phyloP scores from a whole-genome alignment of 2,329 filamentous ascomycete genomes.

The Pseudogymnoascus sp. region DNA sequence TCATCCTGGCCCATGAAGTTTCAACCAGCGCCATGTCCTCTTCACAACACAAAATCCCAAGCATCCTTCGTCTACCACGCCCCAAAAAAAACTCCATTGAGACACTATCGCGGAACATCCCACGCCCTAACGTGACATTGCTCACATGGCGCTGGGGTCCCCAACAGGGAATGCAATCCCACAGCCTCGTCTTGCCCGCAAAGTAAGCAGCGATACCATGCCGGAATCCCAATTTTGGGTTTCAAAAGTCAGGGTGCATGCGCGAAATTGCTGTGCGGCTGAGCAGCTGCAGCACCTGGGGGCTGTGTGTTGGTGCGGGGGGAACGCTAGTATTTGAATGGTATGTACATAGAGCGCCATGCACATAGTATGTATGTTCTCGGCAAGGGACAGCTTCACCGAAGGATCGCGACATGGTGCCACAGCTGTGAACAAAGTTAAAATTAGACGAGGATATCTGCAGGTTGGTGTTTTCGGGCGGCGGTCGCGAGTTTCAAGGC shows the following conservation, averaged over 20 bases:
- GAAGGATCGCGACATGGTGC: neutral
- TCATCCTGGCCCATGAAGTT: neutral
- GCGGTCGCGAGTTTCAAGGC: neutral
- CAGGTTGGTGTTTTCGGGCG: neutral
- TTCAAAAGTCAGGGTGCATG: neutral
- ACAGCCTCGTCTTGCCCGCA: neutral
- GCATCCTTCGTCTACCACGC: neutral
- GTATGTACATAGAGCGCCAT: neutral
- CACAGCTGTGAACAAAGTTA: neutral
- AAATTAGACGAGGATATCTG: neutral
- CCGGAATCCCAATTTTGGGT: neutral
- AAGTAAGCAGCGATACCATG: neutral
- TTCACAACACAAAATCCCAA: neutral
- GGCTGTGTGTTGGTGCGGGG: constrained; percentile 1
- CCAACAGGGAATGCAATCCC: neutral
- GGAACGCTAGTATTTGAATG: neutral
- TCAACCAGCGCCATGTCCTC: neutral
- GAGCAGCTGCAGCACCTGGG: neutral
- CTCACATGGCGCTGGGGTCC: neutral
- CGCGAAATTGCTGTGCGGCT: neutral
- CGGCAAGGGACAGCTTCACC: neutral
- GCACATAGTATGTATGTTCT: neutral
- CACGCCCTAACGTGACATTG: neutral
- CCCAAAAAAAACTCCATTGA: neutral
- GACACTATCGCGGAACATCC: neutral